A percentile compares a stretch with the other conserved stretches of the same genome.
These are phyloP conservation scores for Glaciozyma martinii DNA, from an alignment of 768 basidiomycete genomes.

Conservation along the genomic window DNA sequence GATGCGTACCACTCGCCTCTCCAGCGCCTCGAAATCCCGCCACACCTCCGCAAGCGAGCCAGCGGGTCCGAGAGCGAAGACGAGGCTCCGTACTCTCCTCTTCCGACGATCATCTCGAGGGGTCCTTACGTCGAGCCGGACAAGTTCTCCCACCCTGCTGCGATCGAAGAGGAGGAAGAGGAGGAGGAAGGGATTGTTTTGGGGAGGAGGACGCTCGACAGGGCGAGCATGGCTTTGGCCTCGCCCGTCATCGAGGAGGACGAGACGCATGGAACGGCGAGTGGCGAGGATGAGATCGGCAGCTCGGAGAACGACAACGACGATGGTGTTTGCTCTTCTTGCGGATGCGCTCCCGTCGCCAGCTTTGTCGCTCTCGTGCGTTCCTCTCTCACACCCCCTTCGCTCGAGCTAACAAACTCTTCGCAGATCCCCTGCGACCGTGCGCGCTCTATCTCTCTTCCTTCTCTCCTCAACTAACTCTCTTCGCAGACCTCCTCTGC, in stretches of 20 bases:
- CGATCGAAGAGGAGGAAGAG: neutral
- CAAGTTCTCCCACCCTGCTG: neutral
- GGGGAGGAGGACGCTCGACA: neutral
- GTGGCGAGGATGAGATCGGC: neutral
- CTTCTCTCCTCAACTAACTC: neutral
- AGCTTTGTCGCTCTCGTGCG: constrained; percentile 22
- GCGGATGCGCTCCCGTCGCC: constrained; percentile 1
- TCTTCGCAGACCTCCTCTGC: constrained; percentile 3
- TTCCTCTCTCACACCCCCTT: neutral
- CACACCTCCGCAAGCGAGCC: neutral
- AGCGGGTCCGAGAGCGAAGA: neutral
- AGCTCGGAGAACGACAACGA: neutral
- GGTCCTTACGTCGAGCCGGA: neutral
- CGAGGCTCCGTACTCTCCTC: neutral
- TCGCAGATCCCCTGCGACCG: constrained; percentile 7
- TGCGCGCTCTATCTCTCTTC: neutral
- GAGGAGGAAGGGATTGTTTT: neutral
- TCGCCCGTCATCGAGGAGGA: neutral
- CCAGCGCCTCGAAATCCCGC: neutral
- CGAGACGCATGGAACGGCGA: neutral
- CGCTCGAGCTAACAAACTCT: neutral
- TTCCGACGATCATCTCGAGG: neutral
- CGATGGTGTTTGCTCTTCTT: constrained; percentile 4
- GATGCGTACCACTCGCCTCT: neutral
- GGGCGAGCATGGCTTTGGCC: neutral